These are phyloP conservation scores for Triticum aestivum DNA, from an alignment of 176 grass and related monocot species.

Conservation along the genomic window IWGSC_CS_RefSeq_v2.1 NC_057814.1:604111241-604111740, in stretches of 20 bases:
- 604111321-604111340: no score
- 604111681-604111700: neutral
- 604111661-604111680: neutral
- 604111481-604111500: neutral
- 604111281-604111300: no score
- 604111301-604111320: no score
- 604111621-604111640: neutral
- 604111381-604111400: neutral
- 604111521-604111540: neutral
- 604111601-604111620: neutral
- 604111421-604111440: neutral
- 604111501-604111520: neutral
- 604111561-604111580: constrained; percentile 1
- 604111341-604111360: no score
- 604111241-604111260: no score
- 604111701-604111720: neutral
- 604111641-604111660: neutral
- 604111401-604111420: neutral
- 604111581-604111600: neutral
- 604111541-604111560: constrained; percentile 4
- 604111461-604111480: neutral
- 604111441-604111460: neutral
- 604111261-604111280: no score
- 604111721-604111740: neutral
- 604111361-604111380: no score